Conservation (phyloP, 768 basidiomycete species). For the Chalciporus piperatus region DNA sequence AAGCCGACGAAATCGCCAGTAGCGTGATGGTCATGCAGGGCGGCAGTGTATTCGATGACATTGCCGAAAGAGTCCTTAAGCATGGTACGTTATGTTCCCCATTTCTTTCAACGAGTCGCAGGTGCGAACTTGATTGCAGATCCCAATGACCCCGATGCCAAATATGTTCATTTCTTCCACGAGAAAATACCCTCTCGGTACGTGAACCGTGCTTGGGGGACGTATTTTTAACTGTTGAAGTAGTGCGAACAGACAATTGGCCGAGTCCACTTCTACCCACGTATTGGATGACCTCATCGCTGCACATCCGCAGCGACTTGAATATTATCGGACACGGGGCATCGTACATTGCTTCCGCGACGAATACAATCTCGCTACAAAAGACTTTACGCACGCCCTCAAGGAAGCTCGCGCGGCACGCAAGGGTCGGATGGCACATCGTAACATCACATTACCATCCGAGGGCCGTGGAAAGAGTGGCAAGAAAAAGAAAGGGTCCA, state of each 20-base stretch:
- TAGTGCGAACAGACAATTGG: conserved; percentile 61
- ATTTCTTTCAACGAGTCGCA: neutral
- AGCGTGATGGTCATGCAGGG: conserved; percentile 97
- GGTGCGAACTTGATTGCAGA: conserved; percentile 40
- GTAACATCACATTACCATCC: conserved; percentile 37
- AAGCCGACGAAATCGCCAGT: conserved; percentile 85
- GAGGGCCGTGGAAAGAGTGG: conserved; percentile 42
- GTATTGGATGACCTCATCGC: conserved; percentile 78
- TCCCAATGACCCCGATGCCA: conserved; percentile 72
- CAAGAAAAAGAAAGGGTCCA: conserved; percentile 53
- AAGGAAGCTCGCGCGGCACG: conserved; percentile 73
- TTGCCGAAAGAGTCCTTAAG: conserved; percentile 85
- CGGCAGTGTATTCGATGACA: conserved; percentile 86
- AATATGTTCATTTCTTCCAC: conserved; percentile 92
- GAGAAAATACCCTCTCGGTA: conserved; percentile 93
- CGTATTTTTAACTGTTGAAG: conserved; percentile 16
- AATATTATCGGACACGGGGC: conserved; percentile 86
- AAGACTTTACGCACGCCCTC: conserved; percentile 79
- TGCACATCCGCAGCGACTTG: conserved; percentile 68
- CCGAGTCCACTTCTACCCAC: conserved; percentile 77
- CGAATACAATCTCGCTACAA: conserved; percentile 69
- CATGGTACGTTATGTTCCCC: conserved; percentile 40
- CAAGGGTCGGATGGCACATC: conserved; percentile 58
- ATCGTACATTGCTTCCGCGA: conserved; percentile 89
- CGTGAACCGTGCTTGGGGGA: conserved; percentile 20